Percentiles rank a stretch among this genome's conserved stretches.
phyloP scores from a whole-genome alignment of 768 basidiomycete species.

The Phlegmacium glaucopus region DNA sequence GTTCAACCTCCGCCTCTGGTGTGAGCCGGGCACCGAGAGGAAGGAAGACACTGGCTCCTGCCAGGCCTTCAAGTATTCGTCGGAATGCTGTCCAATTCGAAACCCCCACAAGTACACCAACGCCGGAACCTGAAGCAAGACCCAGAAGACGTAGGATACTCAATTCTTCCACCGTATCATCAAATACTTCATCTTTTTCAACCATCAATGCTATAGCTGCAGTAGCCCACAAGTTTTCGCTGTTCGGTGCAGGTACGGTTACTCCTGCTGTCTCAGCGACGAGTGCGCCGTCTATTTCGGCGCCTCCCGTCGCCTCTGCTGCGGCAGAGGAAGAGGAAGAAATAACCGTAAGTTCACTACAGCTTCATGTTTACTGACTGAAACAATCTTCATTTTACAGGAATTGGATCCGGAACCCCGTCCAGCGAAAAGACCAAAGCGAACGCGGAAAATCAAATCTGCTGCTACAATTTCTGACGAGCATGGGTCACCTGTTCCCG shows the following conservation, averaged over 20 bases:
- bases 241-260: conserved; percentile 8
- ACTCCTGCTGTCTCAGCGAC: not conserved
- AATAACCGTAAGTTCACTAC: conserved; percentile 9
- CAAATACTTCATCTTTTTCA: conserved; percentile 13
- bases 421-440: conserved; percentile 37
- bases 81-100: conserved; percentile 45
- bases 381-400: conserved; percentile 1
- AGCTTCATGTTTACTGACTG: not conserved
- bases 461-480: conserved; percentile 38
- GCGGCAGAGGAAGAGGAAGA: conserved; percentile 8
- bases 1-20: conserved; percentile 27
- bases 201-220: conserved; percentile 14
- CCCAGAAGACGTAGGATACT: conserved; percentile 29
- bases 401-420: conserved; percentile 31
- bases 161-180: conserved; percentile 4
- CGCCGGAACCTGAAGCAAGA: conserved; percentile 61
- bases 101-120: conserved; percentile 56
- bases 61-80: conserved; percentile 33
- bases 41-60: conserved; percentile 30
- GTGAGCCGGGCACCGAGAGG: conserved; percentile 38
- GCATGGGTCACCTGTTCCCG: conserved; percentile 23
- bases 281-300: conserved; percentile 1
- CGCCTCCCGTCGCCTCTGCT: conserved; percentile 1
- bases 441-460: conserved; percentile 40
- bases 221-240: conserved; percentile 3